Percentiles rank a stretch among this genome's conserved stretches.
These are phyloP conservation scores for Phaeomoniella chlamydospora DNA, from an alignment of 2,329 filamentous ascomycete species.

Conservation along the genomic window DNA sequence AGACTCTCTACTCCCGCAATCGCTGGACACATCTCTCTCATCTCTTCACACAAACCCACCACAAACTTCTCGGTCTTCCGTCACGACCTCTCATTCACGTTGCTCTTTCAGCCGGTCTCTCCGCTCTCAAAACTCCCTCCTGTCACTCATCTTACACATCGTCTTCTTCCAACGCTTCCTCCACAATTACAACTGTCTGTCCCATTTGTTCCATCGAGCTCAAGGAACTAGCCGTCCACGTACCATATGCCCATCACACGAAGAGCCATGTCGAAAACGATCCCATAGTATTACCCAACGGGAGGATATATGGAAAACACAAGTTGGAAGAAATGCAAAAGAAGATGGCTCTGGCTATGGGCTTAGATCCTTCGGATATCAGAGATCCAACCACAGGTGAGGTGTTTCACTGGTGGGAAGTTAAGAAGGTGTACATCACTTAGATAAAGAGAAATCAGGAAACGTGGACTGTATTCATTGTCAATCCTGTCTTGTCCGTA, in stretches of 20 bases:
- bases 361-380: constrained; percentile 26
- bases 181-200: constrained; percentile 61
- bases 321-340: constrained; percentile 61
- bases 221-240: constrained; percentile 73
- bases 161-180: constrained; percentile 35
- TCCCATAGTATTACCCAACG: constrained; percentile 74
- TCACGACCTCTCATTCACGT: constrained; percentile 75
- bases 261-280: constrained; percentile 88
- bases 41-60: constrained; percentile 75
- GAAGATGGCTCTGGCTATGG: constrained; percentile 50
- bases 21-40: constrained; percentile 67
- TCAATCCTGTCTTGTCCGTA: too few species aligned
- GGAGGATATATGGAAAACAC: constrained; percentile 66
- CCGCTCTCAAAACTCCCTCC: constrained; percentile 85
- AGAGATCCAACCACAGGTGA: constrained; percentile 69
- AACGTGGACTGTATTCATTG: too few species aligned
- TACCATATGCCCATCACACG: constrained; percentile 90
- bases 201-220: constrained; percentile 94
- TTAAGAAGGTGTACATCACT: constrained; percentile 87
- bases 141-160: constrained; percentile 60
- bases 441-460: too few species aligned
- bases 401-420: constrained; percentile 42
- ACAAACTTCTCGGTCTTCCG: constrained; percentile 70
- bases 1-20: constrained; percentile 57
- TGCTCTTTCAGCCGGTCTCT: constrained; percentile 79